phyloP scores from a whole-genome alignment of 345 rosid genomes.

The Cardamine resedifolia region DNA sequence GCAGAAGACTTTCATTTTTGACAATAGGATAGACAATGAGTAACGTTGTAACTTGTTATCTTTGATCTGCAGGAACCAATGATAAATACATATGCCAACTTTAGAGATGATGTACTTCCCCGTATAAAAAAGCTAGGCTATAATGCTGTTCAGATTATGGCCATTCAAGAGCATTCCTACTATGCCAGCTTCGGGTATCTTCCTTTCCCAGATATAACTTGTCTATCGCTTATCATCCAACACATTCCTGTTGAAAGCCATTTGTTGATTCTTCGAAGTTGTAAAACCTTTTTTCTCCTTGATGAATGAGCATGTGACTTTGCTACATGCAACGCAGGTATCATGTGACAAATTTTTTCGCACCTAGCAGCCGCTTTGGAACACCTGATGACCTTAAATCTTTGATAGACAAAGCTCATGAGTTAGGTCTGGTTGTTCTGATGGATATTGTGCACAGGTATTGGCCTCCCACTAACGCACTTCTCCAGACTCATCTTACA shows the following conservation, averaged over 20 bases:
- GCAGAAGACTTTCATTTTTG: slow-evolving; percentile 13
- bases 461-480: slow-evolving; percentile 4
- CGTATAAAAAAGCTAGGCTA: slow-evolving; percentile 92
- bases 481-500: slow-evolving; percentile 13
- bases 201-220: slow-evolving; percentile 17
- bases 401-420: slow-evolving; percentile 92
- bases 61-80: slow-evolving; percentile 68
- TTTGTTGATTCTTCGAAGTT: background rate
- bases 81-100: slow-evolving; percentile 81
- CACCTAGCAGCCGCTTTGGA: slow-evolving; percentile 97
- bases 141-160: slow-evolving; percentile 98
- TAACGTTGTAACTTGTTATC: background rate
- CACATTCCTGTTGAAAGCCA: slow-evolving; percentile 16
- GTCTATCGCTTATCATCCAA: background rate
- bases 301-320: slow-evolving; percentile 22
- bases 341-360: slow-evolving; percentile 91
- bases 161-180: slow-evolving; percentile 96
- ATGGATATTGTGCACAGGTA: slow-evolving; percentile 99
- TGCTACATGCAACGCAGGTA: slow-evolving; percentile 61
- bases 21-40: slow-evolving; percentile 5
- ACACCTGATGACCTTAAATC: slow-evolving; percentile 98
- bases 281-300: slow-evolving; percentile 17
- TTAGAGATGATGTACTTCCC: slow-evolving; percentile 96
- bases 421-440: slow-evolving; percentile 87
- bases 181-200: slow-evolving; percentile 96